These are phyloP conservation scores for Byssoonygena ceratinophila DNA, from an alignment of 2,329 filamentous ascomycete genomes.

Conservation along the genomic window DNA sequence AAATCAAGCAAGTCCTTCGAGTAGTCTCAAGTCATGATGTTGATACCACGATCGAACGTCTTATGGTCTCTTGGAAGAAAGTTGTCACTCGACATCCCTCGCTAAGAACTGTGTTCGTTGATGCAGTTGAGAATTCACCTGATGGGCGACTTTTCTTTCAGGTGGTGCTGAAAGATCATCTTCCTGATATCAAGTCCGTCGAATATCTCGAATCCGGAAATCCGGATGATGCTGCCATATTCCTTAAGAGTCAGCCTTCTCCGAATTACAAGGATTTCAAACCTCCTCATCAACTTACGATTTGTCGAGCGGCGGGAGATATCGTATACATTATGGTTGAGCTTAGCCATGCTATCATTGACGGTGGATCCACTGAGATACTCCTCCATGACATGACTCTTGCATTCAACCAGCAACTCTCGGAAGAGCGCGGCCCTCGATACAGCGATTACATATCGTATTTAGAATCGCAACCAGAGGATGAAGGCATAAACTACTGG, in stretches of 20 bases:
- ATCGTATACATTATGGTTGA: too few relatives aligned
- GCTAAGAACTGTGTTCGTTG: slow-evolving; percentile 21
- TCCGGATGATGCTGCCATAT: neutral
- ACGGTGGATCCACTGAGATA: too few relatives aligned
- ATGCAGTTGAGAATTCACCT: slow-evolving; percentile 18
- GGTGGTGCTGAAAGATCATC: slow-evolving; percentile 9
- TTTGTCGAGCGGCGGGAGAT: slow-evolving; percentile 12
- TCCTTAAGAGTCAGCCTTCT: neutral
- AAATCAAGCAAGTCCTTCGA: neutral
- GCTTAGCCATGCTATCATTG: too few relatives aligned
- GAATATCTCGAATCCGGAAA: neutral
- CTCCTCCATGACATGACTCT: too few relatives aligned
- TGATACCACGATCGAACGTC: neutral
- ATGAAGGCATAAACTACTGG: too few relatives aligned
- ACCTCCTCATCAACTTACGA: slow-evolving; percentile 30
- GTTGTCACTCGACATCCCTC: slow-evolving; percentile 11
- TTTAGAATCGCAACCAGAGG: too few relatives aligned
- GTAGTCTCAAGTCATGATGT: neutral
- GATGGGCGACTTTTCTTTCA: slow-evolving; percentile 14
- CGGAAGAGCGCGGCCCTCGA: too few relatives aligned
- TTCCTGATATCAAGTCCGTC: neutral
- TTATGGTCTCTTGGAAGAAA: slow-evolving; percentile 9
- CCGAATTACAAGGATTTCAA: slow-evolving; percentile 12
- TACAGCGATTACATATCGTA: too few relatives aligned
- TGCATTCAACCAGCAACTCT: too few relatives aligned